These are phyloP conservation scores for Pleoardoris graminearum DNA, from an alignment of 2,329 filamentous ascomycete species.

Conservation along the genomic window DNA sequence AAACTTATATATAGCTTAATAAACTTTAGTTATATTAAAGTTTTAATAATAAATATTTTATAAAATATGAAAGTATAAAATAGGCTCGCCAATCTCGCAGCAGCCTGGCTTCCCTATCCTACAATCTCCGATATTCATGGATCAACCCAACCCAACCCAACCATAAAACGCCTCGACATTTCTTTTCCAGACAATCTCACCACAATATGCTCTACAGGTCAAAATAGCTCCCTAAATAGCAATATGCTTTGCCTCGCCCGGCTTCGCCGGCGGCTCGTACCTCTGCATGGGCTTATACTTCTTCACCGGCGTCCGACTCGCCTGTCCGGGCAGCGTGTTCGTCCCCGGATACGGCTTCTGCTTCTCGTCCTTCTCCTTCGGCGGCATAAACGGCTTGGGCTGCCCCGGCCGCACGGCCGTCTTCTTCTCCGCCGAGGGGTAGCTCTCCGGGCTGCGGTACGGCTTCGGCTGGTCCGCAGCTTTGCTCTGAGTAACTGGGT, in stretches of 20 bases:
- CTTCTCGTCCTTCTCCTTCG: constrained; percentile 17
- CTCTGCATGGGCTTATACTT: constrained; percentile 32
- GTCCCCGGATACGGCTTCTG: constrained; percentile 36
- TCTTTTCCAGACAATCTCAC: neutral
- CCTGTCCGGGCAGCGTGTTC: constrained; percentile 34
- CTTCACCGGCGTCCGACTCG: constrained; percentile 30
- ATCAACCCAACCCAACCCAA: neutral
- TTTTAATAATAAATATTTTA: no score
- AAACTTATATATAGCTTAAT: no score
- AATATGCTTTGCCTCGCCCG: constrained; percentile 35
- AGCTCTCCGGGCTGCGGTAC: neutral
- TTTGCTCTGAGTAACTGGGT: constrained; percentile 12
- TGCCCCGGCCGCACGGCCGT: constrained; percentile 31
- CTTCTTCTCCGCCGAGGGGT: constrained; percentile 31
- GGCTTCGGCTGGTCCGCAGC: constrained; percentile 13
- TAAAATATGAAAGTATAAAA: no score
- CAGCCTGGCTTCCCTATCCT: no score
- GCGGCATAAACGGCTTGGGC: constrained; percentile 32
- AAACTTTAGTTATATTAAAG: no score
- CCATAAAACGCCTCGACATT: neutral
- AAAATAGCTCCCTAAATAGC: constrained; percentile 15
- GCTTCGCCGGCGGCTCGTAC: constrained; percentile 27
- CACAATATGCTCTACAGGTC: no score
- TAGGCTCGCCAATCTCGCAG: no score
- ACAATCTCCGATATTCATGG: no score